phyloP scores from a whole-genome alignment of 345 rosid species.

The Mercurialis annua region DNA sequence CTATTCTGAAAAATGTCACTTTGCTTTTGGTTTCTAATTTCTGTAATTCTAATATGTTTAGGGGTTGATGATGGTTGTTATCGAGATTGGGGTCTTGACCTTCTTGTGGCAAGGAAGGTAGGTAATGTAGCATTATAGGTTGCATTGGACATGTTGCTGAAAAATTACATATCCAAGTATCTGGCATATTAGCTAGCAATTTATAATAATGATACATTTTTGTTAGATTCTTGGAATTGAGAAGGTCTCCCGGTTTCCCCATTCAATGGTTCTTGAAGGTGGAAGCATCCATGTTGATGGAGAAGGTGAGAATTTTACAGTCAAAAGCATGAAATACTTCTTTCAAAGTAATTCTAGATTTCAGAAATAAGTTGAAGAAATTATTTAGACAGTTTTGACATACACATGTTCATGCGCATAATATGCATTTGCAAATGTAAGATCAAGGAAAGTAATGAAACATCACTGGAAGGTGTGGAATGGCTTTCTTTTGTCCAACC shows the following conservation, averaged over 20 bases:
- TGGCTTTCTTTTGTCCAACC: background rate
- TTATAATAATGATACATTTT: slow-evolving; percentile 19
- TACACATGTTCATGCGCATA: background rate
- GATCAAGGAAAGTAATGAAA: background rate
- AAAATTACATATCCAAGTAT: background rate
- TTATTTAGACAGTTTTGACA: background rate
- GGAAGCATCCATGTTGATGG: slow-evolving; percentile 99
- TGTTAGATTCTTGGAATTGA: slow-evolving; percentile 68
- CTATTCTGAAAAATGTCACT: no score
- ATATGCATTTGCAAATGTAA: background rate
- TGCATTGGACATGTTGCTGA: background rate
- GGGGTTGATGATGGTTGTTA: slow-evolving; percentile 87
- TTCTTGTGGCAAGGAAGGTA: slow-evolving; percentile 81
- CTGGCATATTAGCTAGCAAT: background rate
- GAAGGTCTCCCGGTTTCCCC: slow-evolving; percentile 65
- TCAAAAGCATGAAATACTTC: slow-evolving; percentile 1
- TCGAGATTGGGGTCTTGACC: slow-evolving; percentile 82
- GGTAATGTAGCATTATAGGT: slow-evolving; percentile 2
- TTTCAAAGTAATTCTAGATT: background rate
- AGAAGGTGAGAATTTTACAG: slow-evolving; percentile 51
- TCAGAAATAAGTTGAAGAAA: background rate
- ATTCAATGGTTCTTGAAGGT: slow-evolving; percentile 86
- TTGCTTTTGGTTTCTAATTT: no score
- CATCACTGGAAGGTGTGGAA: background rate
- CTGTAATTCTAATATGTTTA: slow-evolving; percentile 23